Conservation (phyloP, 257 asterid genomes). For the Nicotiana noctiflora region DNA sequence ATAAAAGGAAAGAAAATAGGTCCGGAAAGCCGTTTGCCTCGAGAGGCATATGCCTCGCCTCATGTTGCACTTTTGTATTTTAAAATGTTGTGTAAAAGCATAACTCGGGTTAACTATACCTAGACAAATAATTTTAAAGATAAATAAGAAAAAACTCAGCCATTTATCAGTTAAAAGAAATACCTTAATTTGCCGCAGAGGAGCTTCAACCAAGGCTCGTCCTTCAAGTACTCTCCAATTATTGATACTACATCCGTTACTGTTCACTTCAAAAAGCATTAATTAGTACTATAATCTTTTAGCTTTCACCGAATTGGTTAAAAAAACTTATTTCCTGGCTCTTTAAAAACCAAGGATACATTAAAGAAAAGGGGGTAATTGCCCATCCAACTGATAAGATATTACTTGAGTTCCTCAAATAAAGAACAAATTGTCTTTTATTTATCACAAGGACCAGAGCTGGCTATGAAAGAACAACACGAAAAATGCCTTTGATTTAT, state of each 20-base stretch:
- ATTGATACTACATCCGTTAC: slow-evolving; percentile 68
- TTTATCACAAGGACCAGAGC: neutral
- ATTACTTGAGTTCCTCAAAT: neutral
- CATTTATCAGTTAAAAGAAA: slow-evolving; percentile 14
- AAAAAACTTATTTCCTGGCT: neutral
- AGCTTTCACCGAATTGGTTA: neutral
- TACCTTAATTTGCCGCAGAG: slow-evolving; percentile 70
- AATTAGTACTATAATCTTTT: slow-evolving; percentile 17
- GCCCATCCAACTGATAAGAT: neutral
- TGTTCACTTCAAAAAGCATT: slow-evolving; percentile 26
- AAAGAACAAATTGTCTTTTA: neutral
- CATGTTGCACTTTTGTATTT: neutral
- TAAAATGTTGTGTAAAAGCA: neutral
- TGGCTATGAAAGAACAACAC: neutral
- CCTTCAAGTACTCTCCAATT: slow-evolving; percentile 84
- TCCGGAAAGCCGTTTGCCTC: neutral
- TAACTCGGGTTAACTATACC: neutral
- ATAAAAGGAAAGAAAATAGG: neutral
- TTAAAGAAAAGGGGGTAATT: neutral
- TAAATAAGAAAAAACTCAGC: neutral
- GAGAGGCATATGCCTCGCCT: neutral
- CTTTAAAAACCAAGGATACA: neutral
- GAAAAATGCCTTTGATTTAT: neutral
- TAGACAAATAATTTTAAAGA: neutral
- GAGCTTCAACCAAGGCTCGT: slow-evolving; percentile 80